These are phyloP conservation scores for Saitozyma podzolica DNA, from an alignment of 768 basidiomycete species.

Conservation along the genomic window DNA sequence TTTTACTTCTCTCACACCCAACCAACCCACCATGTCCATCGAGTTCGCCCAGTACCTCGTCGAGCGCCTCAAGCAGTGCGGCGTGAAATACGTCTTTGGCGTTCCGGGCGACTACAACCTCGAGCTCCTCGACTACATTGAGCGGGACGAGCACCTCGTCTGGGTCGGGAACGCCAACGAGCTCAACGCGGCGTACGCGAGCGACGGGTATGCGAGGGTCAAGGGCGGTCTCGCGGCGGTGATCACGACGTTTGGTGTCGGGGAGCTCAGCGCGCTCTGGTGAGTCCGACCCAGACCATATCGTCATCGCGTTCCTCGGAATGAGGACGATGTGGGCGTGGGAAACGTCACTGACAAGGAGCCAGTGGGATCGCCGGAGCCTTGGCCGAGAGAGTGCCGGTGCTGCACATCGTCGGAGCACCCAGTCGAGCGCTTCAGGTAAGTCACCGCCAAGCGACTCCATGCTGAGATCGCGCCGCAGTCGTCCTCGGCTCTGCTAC, in stretches of 20 bases:
- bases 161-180: conserved; percentile 75
- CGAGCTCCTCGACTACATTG: conserved; percentile 66
- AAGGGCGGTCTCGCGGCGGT: conserved; percentile 60
- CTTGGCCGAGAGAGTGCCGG: conserved; percentile 76
- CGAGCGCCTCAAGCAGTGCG: conserved; percentile 48
- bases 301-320: no score
- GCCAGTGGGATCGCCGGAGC: conserved; percentile 62
- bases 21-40: conserved; percentile 13
- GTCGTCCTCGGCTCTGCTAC: conserved; percentile 58
- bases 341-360: conserved; percentile 65
- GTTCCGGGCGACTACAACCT: conserved; percentile 39
- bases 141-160: conserved; percentile 71
- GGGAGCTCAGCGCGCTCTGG: conserved; percentile 76
- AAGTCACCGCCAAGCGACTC: conserved; percentile 4
- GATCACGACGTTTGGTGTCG: conserved; percentile 82
- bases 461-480: background rate
- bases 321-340: conserved; percentile 57
- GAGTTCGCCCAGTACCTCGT: conserved; percentile 50
- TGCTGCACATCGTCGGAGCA: conserved; percentile 82
- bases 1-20: no score
- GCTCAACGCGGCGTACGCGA: conserved; percentile 68
- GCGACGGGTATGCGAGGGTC: conserved; percentile 88
- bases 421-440: conserved; percentile 75
- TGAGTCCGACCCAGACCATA: conserved; percentile 10
- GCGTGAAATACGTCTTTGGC: conserved; percentile 55